These are phyloP conservation scores for Penicillium simplicissimum DNA, from an alignment of 495 filamentous ascomycete genomes.

Conservation along the genomic window DNA sequence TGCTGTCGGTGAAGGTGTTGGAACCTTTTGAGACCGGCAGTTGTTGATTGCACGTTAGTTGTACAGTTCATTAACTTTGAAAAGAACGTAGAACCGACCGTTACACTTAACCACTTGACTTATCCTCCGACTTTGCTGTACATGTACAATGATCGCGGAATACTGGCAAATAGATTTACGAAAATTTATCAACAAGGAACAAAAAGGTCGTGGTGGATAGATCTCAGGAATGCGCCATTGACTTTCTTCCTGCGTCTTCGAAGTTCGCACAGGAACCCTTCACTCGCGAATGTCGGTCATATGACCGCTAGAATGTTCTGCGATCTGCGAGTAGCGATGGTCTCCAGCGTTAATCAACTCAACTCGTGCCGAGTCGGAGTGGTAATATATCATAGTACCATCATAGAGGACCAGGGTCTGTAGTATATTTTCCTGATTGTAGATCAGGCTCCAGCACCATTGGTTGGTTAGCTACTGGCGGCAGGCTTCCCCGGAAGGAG, in stretches of 20 bases:
- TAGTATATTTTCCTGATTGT: not conserved
- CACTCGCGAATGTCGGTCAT: not conserved
- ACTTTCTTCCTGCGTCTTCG: not conserved
- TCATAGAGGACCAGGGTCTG: not conserved
- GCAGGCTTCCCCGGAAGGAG: not conserved
- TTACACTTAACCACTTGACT: not conserved
- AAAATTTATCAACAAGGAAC: not conserved
- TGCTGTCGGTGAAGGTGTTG: not conserved
- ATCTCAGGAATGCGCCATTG: not conserved
- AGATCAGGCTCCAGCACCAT: not conserved
- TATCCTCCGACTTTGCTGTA: not conserved
- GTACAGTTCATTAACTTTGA: not conserved
- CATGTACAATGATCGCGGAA: not conserved
- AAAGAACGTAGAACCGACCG: not conserved
- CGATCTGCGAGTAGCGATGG: not conserved
- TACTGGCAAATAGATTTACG: not conserved
- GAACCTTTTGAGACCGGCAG: not conserved
- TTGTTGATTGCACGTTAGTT: not conserved
- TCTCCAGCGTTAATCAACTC: not conserved
- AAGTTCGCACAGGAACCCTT: not conserved
- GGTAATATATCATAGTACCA: not conserved
- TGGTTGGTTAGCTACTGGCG: not conserved
- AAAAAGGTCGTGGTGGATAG: not conserved
- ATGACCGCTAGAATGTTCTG: conserved; percentile 7
- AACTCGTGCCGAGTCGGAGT: not conserved